Conservation (phyloP, 345 rosid species). For the Brassica napus region DNA sequence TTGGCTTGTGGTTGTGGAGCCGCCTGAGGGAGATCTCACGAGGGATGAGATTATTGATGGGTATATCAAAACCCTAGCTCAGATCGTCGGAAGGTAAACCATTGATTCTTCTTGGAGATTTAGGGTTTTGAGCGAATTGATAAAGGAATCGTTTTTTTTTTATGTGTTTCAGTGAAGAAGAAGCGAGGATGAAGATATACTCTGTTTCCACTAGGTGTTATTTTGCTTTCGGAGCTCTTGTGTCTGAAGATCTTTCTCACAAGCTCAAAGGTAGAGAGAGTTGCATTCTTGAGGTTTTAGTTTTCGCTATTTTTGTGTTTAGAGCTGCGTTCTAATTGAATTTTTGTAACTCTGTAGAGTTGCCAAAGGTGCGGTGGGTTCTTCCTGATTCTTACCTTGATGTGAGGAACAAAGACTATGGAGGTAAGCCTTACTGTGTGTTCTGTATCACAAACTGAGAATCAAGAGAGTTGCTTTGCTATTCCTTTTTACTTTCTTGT, state of each 20-base stretch:
- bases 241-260: slow-evolving; percentile 63
- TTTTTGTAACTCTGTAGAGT: slow-evolving; percentile 42
- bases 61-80: slow-evolving; percentile 74
- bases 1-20: slow-evolving; percentile 88
- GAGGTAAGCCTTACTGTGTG: slow-evolving; percentile 58
- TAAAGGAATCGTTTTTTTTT: neutral
- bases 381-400: slow-evolving; percentile 97
- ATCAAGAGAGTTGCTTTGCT: neutral
- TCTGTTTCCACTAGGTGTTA: slow-evolving; percentile 79
- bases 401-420: slow-evolving; percentile 89
- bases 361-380: slow-evolving; percentile 90
- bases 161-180: slow-evolving; percentile 62
- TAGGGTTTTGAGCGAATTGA: neutral
- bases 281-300: neutral
- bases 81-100: slow-evolving; percentile 69
- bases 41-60: slow-evolving; percentile 83
- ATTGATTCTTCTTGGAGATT: neutral
- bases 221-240: slow-evolving; percentile 89
- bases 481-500: neutral
- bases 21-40: slow-evolving; percentile 63
- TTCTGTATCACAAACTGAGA: neutral
- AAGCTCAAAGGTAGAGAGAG: slow-evolving; percentile 66
- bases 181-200: slow-evolving; percentile 85
- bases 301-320: neutral
- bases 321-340: neutral